Conservation (phyloP, 352 stramenopile genomes). For the Phytopythium litorale region DNA sequence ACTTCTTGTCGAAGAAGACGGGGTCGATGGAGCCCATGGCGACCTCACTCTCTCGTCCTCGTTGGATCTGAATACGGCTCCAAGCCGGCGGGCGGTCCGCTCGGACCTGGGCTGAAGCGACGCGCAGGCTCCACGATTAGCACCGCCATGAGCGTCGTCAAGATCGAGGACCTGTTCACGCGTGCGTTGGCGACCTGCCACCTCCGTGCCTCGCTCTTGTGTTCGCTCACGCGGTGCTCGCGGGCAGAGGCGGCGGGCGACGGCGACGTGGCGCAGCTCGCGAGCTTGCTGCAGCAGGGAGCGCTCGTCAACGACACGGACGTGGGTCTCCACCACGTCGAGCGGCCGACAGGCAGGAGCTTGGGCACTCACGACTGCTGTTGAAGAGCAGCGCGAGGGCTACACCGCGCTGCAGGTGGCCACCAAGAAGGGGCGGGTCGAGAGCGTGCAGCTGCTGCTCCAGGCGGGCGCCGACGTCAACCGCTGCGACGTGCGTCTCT, state of each 20-base stretch:
- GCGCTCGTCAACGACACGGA: constrained; percentile 57
- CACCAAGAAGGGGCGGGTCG: constrained; percentile 45
- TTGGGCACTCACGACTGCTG: background rate
- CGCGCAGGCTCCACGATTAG: constrained; percentile 9
- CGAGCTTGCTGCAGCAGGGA: constrained; percentile 35
- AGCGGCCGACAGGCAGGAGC: too few relatives aligned
- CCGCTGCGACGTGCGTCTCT: constrained; percentile 44
- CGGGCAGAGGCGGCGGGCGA: constrained; percentile 35
- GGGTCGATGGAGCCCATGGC: constrained; percentile 68
- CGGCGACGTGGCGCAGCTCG: constrained; percentile 32
- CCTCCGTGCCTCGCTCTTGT: background rate
- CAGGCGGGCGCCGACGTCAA: constrained; percentile 49
- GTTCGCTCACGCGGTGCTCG: background rate
- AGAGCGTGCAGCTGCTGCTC: constrained; percentile 54
- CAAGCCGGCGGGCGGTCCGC: too few relatives aligned
- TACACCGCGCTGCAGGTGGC: constrained; percentile 56
- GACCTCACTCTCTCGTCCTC: background rate
- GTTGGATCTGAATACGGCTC: background rate
- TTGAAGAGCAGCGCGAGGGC: constrained; percentile 41
- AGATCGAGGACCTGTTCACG: constrained; percentile 66
- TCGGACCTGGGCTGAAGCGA: background rate
- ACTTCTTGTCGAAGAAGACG: constrained; percentile 84
- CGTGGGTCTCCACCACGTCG: constrained; percentile 7
- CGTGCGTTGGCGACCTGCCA: constrained; percentile 13
- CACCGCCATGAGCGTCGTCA: constrained; percentile 37